These are phyloP conservation scores for Funneliformis caledonium DNA, from an alignment of 371 early-diverging fungal genomes.

Conservation along the genomic window DNA sequence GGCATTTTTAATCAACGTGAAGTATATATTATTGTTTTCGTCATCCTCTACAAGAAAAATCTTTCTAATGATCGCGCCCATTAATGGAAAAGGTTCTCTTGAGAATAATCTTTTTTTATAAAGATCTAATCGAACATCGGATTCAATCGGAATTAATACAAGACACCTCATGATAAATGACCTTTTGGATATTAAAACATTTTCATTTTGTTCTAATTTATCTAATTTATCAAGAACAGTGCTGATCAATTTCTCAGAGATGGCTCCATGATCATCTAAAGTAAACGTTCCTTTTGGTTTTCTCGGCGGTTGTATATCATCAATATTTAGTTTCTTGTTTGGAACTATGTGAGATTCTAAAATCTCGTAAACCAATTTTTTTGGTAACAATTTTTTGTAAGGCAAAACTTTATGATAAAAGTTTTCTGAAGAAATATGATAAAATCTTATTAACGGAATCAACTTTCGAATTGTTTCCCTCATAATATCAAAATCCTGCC, in stretches of 20 bases:
- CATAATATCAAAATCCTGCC: neutral
- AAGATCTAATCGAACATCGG: neutral
- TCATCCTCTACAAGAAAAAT: conserved; percentile 2
- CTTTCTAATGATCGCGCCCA: conserved; percentile 8
- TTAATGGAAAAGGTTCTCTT: conserved; percentile 29
- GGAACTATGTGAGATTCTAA: no score
- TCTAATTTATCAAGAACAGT: no score
- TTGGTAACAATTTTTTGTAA: conserved; percentile 16
- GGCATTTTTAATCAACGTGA: neutral
- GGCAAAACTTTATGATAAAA: conserved; percentile 28
- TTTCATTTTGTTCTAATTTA: neutral
- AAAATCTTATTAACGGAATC: conserved; percentile 27
- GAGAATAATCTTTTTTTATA: conserved; percentile 14
- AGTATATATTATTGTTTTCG: conserved; percentile 17
- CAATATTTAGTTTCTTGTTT: no score
- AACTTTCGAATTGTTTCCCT: neutral
- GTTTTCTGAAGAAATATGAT: conserved; percentile 2
- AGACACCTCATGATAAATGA: neutral
- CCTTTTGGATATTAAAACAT: neutral
- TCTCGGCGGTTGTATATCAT: no score
- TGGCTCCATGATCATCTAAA: no score
- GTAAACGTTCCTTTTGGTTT: no score
- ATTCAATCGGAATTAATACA: conserved; percentile 1
- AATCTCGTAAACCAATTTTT: no score
- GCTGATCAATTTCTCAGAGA: no score